Base-by-base conservation (phyloP, 257 asterid genomes). In the Striga asiatica region DNA sequence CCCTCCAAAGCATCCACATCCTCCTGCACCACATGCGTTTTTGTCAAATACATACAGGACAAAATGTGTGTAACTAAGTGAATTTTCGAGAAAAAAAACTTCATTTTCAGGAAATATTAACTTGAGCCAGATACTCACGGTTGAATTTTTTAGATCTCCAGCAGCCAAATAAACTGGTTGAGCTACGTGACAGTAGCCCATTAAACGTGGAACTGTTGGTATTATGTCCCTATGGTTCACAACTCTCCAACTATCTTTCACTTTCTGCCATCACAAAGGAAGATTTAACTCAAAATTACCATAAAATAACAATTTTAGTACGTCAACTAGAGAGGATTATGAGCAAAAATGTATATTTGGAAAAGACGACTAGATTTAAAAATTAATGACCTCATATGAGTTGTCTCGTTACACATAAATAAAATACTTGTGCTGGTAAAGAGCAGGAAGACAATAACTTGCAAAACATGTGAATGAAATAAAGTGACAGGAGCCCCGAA, bases 111-210 rank as follows among this genome's bases (percentile, higher is more conserved):
- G n/a, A n/a, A n/a, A 13, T 12, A 25, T 12, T 19, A 27, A 46
- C 35, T 53, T 25, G 29, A 54, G 47, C 14, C 16, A 16, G 56
- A 16, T 8, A 68, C 81, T 68, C 64, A 91, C 96, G 67, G 22
- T 10, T 14, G 78, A 65, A 48, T 67, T 74, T 53, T 37, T 58
- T 31, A 72, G 72, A 73, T 71, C 77, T 62, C 89, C 75, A 34
- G 95, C 78, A 5, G 78, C 78, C 71, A 92, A 72, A 84, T 76
- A 92, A 66, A 92, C 76, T 3, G 98, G 98, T 50, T 92, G 95
- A 72, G 98, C 97, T 35, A 92, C 95, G 59, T 92, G 98, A 72
- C 95, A 88, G 70, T 92, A 88, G 68, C 98, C 98, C 98, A 92
- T 88, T 72, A 92, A 69, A 42, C 95, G 95, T 20, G 98, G 98